phyloP scores from a whole-genome alignment of 345 rosid genomes.

The Brassica incana region DNA sequence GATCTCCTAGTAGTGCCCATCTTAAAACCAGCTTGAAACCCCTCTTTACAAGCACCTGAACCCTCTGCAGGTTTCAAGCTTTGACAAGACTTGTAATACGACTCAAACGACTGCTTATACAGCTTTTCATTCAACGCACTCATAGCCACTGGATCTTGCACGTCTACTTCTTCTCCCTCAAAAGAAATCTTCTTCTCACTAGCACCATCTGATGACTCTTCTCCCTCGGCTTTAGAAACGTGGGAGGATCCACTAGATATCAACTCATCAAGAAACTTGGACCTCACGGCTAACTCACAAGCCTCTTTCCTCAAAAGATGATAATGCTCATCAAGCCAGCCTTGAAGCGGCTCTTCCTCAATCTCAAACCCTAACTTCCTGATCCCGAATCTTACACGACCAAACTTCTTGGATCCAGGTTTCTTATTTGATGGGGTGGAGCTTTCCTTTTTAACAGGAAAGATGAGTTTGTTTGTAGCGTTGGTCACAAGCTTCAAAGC shows the following conservation, averaged over 20 bases:
- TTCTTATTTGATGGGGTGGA: constrained; percentile 58
- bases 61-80: constrained; percentile 63
- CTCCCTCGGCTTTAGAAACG: constrained; percentile 45
- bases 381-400: constrained; percentile 67
- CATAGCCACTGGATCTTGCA: constrained; percentile 55
- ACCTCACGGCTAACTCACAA: constrained; percentile 76
- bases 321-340: constrained; percentile 97
- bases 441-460: constrained; percentile 63
- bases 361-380: constrained; percentile 79
- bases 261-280: constrained; percentile 73
- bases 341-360: constrained; percentile 96
- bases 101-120: constrained; percentile 60
- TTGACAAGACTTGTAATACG: constrained; percentile 83
- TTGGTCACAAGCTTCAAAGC: constrained; percentile 77
- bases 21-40: constrained; percentile 90
- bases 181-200: constrained; percentile 35
- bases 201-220: constrained; percentile 38
- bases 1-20: constrained; percentile 68
- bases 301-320: constrained; percentile 81
- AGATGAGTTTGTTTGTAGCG: constrained; percentile 60
- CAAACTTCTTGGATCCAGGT: constrained; percentile 58
- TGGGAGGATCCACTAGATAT: constrained; percentile 43
- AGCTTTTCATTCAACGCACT: constrained; percentile 62
- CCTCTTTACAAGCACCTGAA: constrained; percentile 80
- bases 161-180: constrained; percentile 62